Base-by-base conservation (phyloP, 495 filamentous ascomycete species). In the Clohesyomyces aquaticus region DNA sequence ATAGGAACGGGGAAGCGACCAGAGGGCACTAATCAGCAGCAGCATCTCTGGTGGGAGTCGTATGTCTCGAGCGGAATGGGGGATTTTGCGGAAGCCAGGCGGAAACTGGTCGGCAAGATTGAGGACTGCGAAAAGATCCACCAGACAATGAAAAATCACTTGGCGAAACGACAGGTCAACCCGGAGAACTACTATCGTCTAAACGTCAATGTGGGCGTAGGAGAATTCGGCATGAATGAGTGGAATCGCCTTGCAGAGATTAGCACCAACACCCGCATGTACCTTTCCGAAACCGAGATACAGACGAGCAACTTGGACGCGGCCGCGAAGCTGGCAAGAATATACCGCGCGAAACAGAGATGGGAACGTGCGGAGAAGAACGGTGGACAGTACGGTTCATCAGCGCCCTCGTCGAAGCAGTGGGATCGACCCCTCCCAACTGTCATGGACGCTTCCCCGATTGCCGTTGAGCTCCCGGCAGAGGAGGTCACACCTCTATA, bases 151-250 rank as follows among this genome's bases (percentile, higher is more conserved):
- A 80, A 79, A 29, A 89, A 93, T 22, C 83, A 89, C 54, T 81
- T 98, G 21, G 79, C 84, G 12, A 88, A 88, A 73, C 85, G 90
- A 27, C 84, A 88, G 21, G 90, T 97, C 53, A 89, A 86, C 65
- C 83, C 86, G 49, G 92, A 96, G 57, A 92, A 96, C 74, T 98
- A 98, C 81, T 96, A 91, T 75, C 89, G 94, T n/a, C 81, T 96
- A 25, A 98, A 98, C 63, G 94, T 97, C 23, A 93, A 98, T 71
- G 89, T 96, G 4, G 95, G 94, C 0, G 95, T 98, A 22, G 94
- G 94, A 43, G 95, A 98, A 71, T 97, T 97, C 72, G 93, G 90
- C 50, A 96, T 98, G 91, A 98, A 98, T 72, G 94, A 98, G 72
- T 98, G 94, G 93, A 85, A 91, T 71, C 85, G 94, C 3, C 79